Evolutionary conservation across 2,329 filamentous ascomycete genomes (phyloP).

Genomic region (Basipetospora sp.): DNA sequence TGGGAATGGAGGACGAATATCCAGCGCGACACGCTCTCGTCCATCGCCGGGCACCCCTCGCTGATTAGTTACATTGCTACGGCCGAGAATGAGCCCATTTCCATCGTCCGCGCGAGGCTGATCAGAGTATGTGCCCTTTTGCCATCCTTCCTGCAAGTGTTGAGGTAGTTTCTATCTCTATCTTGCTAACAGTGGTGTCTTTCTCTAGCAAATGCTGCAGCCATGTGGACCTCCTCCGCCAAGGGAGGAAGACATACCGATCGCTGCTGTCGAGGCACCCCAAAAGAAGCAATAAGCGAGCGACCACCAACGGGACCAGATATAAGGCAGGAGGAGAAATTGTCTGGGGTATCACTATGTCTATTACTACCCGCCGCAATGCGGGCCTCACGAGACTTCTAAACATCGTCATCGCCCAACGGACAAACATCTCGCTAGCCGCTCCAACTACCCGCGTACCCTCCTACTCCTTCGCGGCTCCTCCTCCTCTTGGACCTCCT

Average conservation of each 20-base stretch:
- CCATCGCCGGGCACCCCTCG: slow-evolving; percentile 77
- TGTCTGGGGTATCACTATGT: too few relatives aligned
- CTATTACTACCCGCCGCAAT: too few relatives aligned
- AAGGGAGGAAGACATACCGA: slow-evolving; percentile 31
- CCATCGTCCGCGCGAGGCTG: slow-evolving; percentile 65
- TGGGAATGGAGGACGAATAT: slow-evolving; percentile 98
- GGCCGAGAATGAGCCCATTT: slow-evolving; percentile 69
- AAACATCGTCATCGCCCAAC: too few relatives aligned
- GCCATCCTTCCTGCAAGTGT: too few relatives aligned
- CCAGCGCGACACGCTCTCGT: slow-evolving; percentile 79
- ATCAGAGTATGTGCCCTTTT: slow-evolving; percentile 46
- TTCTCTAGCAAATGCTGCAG: slow-evolving; percentile 49
- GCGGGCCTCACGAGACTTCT: too few relatives aligned
- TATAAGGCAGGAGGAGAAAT: too few relatives aligned
- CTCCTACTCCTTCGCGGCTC: too few relatives aligned
- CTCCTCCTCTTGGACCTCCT: too few relatives aligned
- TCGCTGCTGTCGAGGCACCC: too few relatives aligned
- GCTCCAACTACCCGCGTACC: too few relatives aligned
- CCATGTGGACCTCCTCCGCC: slow-evolving; percentile 43
- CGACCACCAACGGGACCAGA: not conserved
- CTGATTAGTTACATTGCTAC: slow-evolving; percentile 79
- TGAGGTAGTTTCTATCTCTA: not conserved
- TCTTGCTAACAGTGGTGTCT: slow-evolving; percentile 5
- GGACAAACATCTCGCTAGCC: too few relatives aligned
- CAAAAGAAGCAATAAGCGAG: slow-evolving; percentile 1